Base-by-base conservation (phyloP, 495 filamentous ascomycete genomes). In the Neurospora intermedia region DNA sequence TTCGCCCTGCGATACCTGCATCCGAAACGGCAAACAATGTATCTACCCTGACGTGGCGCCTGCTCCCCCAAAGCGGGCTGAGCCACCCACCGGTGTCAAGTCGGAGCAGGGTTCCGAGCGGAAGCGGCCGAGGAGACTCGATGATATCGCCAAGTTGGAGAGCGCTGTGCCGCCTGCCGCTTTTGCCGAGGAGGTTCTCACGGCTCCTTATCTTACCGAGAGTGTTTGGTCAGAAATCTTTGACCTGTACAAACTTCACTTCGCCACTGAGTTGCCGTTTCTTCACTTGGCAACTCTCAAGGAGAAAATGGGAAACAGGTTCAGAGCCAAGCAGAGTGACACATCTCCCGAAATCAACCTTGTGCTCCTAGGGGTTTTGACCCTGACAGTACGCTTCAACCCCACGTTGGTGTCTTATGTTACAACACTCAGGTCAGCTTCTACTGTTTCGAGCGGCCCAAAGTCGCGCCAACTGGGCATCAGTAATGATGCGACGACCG, bases 181-280 rank as follows among this genome's bases (percentile, higher is more conserved):
- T 18, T 74, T 82, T n/a, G 81, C 81, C 72, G 82, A 87, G 69
- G 83, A 88, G 72, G 81, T 86, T 20, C 78, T 88, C 73, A 84
- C 86, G 48, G 83, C 84, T 38, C 77, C 83, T 0, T 85, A 91
- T 70, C 83, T 93, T 40, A 91, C 89, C n/a, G 84, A 88, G 43
- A 88, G 91, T 71, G 82, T 91, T 4, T 93, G 90, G 90, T 88
- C 88, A 75, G 87, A 89, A 71, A 79, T 93, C 74, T 92, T 93
- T 75, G 92, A 94, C 74, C 87, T 93, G 69, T 97, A 93, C 80
- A 90, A 94, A 81, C 84, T 92, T 18, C 92, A 97, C 80, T 95
- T 91, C 78, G 91, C 91, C 0, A 91, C 93, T 0, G 89, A 94
- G 69, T 85, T 97, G 69, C 92, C 93, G 4, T 97, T 97, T 78